Evolutionary conservation across 345 rosid genomes (phyloP).

Genomic region (Boechera stricta): DNA sequence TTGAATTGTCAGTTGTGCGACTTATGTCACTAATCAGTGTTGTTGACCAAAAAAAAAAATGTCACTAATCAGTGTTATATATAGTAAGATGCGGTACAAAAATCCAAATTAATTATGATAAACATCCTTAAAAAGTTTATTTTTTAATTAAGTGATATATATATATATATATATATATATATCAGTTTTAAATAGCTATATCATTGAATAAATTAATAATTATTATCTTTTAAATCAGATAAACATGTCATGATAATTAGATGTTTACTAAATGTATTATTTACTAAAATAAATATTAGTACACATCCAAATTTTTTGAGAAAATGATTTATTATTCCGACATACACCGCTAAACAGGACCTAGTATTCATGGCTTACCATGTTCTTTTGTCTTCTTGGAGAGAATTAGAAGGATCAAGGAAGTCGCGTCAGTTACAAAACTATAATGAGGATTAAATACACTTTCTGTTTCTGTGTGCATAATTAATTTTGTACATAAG

Average conservation of each 20-base stretch:
- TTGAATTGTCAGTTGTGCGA: background rate
- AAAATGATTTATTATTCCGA: background rate
- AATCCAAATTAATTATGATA: background rate
- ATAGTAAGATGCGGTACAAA: background rate
- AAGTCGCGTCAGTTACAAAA: slow-evolving; percentile 29
- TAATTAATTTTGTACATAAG: background rate
- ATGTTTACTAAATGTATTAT: no score
- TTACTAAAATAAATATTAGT: no score
- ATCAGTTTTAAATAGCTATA: no score
- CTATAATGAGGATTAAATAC: background rate
- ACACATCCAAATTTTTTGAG: background rate
- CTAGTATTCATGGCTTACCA: slow-evolving; percentile 10
- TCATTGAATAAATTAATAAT: no score
- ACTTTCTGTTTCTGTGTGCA: slow-evolving; percentile 5
- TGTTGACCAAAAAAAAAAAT: no score
- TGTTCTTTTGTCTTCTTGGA: slow-evolving; percentile 3
- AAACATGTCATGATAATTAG: no score
- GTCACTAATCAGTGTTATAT: background rate
- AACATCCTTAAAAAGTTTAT: background rate
- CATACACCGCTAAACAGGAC: background rate
- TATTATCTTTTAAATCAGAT: no score
- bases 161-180: no score
- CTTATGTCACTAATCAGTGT: background rate
- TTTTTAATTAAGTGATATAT: background rate
- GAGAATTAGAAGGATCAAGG: slow-evolving; percentile 5